Conservation (phyloP, 177 flowering plant species). For the Tripterygium wilfordii region DNA sequence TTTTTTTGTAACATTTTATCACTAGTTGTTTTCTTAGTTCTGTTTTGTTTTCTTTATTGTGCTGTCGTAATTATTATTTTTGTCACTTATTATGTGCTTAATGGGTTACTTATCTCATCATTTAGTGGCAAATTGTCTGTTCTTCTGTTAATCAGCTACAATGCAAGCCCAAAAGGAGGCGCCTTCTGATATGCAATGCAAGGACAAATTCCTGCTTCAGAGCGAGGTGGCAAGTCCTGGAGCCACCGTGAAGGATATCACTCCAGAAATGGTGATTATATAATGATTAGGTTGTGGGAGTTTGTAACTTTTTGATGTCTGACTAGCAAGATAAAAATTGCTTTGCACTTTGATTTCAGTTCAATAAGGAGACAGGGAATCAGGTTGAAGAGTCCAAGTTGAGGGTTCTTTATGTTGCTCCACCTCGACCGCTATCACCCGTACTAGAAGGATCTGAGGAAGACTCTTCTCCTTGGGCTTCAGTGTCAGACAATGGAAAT, state of each 20-base stretch:
- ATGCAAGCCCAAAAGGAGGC: slow-evolving; percentile 78
- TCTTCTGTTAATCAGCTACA: slow-evolving; percentile 34
- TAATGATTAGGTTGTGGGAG: too few species aligned
- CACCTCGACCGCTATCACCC: slow-evolving; percentile 77
- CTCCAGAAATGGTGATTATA: slow-evolving; percentile 55
- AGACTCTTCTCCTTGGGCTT: slow-evolving; percentile 60
- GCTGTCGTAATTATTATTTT: background rate
- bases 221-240: slow-evolving; percentile 47
- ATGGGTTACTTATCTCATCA: background rate
- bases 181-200: slow-evolving; percentile 66
- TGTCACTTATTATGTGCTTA: too few species aligned
- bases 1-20: background rate
- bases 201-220: slow-evolving; percentile 73
- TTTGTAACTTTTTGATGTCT: background rate
- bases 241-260: slow-evolving; percentile 49
- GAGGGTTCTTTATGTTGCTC: slow-evolving; percentile 66
- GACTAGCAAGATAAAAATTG: too few species aligned
- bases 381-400: slow-evolving; percentile 67
- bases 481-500: slow-evolving; percentile 61
- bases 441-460: slow-evolving; percentile 73
- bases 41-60: background rate
- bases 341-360: too few species aligned
- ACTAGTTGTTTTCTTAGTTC: background rate
- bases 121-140: background rate
- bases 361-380: slow-evolving; percentile 69